These are phyloP conservation scores for Leccinum subgranulosum DNA, from an alignment of 768 basidiomycete species.

Conservation along the genomic window DNA sequence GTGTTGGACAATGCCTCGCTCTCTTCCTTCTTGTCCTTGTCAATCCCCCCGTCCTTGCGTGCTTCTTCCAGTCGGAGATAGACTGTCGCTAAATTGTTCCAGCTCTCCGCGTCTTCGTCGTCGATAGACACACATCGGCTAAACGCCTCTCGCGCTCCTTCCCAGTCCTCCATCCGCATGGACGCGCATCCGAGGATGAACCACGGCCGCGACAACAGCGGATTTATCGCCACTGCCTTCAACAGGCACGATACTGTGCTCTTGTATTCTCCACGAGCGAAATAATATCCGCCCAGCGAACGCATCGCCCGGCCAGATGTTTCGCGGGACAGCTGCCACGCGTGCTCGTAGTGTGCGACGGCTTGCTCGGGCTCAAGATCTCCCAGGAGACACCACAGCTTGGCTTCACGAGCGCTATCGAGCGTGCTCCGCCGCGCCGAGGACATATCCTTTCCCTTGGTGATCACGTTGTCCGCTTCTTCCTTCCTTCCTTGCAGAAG, in stretches of 20 bases:
- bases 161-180: slow-evolving; percentile 82
- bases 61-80: slow-evolving; percentile 77
- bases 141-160: slow-evolving; percentile 80
- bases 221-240: slow-evolving; percentile 83
- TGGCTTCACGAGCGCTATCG: slow-evolving; percentile 76
- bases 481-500: slow-evolving; percentile 78
- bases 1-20: slow-evolving; percentile 24
- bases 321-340: slow-evolving; percentile 78
- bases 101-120: slow-evolving; percentile 96
- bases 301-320: slow-evolving; percentile 91
- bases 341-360: slow-evolving; percentile 69
- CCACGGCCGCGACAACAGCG: slow-evolving; percentile 85
- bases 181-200: slow-evolving; percentile 94
- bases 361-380: slow-evolving; percentile 80
- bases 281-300: slow-evolving; percentile 82
- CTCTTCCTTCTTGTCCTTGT: slow-evolving; percentile 26
- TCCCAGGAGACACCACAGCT: slow-evolving; percentile 92
- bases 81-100: slow-evolving; percentile 95
- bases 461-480: slow-evolving; percentile 74
- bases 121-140: slow-evolving; percentile 84
- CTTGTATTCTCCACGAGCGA: slow-evolving; percentile 60
- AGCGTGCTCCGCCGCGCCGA: slow-evolving; percentile 40
- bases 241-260: slow-evolving; percentile 65
- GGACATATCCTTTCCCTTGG: slow-evolving; percentile 53
- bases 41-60: slow-evolving; percentile 13